Evolutionary conservation across 1,284 basidiomycete genomes (phyloP), one percentile per base, ranked within the genome.

Genomic region (Papiliotrema fonsecae): DNA sequence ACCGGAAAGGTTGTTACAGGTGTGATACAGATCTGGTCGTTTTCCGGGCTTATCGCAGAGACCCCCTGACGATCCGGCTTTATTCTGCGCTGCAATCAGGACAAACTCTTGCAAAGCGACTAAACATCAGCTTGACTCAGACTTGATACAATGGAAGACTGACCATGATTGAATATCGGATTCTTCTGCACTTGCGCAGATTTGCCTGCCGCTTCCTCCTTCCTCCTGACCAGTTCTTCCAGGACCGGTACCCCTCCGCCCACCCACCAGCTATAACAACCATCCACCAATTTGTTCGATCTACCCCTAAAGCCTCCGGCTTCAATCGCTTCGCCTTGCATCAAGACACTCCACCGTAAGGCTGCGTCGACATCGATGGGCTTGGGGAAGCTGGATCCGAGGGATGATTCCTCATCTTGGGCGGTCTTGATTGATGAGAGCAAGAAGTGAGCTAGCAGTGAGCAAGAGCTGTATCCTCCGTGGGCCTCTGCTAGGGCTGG

Each of bases 201-300:
- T 39, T 42, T 46, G 38, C 30, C 47, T 37, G 46, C 53, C 52
- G 13, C 45, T 50, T 14, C 66, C 62, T 11, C 51, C 28, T 72
- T 64, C n/a, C 64, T 40, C 63, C 55, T 59, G 28, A 86, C 71
- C 11, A 86, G 60, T 19, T 75, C 83, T 47, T 87, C 86, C 0
- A 96, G 74, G 10, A 97, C 75, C 0, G 82, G 79, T 66, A 96
- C 88, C n/a, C 86, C 81, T 0, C 93, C 93, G 2, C 88, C 94
- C 25, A 93, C 88, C 87, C 92, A 98, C 96, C 96, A 98, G 27
- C 88, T 85, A 72, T 98, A 99, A 74, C 96, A 99, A 2, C 94
- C 96, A 65, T 99, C 96, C 0, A 99, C 94, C 13, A 99, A 81
- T 74, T 99, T 99, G 72, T 98, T 99, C 51, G 89, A 90, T 37